Conservation (phyloP, 2,329 filamentous ascomycete species). For the Aspergillus udagawae region DNA sequence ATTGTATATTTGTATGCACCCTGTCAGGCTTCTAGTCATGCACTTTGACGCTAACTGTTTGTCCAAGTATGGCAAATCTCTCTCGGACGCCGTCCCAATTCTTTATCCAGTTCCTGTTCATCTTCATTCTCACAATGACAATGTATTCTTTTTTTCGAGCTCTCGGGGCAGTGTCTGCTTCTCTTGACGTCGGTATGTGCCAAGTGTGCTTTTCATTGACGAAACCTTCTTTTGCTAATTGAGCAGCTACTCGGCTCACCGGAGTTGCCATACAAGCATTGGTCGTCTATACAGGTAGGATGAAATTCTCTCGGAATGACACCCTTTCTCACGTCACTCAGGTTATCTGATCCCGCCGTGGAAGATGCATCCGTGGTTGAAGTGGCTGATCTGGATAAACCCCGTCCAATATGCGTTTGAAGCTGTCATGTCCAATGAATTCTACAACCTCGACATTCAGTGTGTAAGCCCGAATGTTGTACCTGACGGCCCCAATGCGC, state of each 20-base stretch:
- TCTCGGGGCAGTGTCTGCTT: constrained; percentile 47
- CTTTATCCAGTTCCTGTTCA: constrained; percentile 56
- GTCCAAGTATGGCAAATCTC: constrained; percentile 50
- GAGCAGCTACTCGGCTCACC: constrained; percentile 45
- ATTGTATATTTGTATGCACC: constrained; percentile 54
- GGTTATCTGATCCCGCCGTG: constrained; percentile 61
- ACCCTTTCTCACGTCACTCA: constrained; percentile 1
- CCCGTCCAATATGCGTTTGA: constrained; percentile 69
- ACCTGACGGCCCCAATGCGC: constrained; percentile 47
- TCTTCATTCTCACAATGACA: constrained; percentile 51
- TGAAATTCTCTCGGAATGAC: background rate
- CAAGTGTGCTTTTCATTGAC: background rate
- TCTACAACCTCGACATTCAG: constrained; percentile 53
- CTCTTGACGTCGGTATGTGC: constrained; percentile 45
- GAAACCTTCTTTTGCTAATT: constrained; percentile 1
- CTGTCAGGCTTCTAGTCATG: background rate
- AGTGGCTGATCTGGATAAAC: constrained; percentile 62
- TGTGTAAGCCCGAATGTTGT: constrained; percentile 56
- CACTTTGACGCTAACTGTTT: constrained; percentile 4
- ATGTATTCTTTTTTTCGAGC: constrained; percentile 54
- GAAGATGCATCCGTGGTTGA: constrained; percentile 61
- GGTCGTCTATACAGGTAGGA: constrained; percentile 53
- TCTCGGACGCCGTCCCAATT: constrained; percentile 57
- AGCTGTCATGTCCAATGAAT: constrained; percentile 66
- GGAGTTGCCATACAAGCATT: constrained; percentile 48